phyloP scores from a whole-genome alignment of 2,329 filamentous ascomycete genomes.

The Ilyonectria sp. region DNA sequence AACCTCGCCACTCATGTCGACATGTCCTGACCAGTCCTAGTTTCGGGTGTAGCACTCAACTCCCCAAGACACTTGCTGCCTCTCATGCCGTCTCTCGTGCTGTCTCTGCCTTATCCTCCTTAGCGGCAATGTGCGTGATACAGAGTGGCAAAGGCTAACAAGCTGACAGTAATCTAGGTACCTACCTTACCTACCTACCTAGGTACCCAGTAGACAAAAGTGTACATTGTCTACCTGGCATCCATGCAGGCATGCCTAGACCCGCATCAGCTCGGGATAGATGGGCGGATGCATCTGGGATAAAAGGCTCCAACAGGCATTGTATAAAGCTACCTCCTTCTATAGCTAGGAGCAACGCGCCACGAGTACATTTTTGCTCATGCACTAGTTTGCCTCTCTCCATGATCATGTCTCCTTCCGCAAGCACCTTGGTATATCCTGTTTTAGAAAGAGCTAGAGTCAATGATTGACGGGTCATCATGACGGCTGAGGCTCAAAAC shows the following conservation, averaged over 20 bases:
- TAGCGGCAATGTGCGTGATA: not conserved
- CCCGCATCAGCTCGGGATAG: constrained; percentile 1
- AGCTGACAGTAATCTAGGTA: not conserved
- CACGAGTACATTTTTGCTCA: constrained; percentile 14
- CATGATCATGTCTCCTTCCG: not conserved
- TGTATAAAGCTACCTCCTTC: not conserved
- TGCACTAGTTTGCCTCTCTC: not conserved
- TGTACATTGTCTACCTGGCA: not conserved
- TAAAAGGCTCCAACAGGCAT: not conserved
- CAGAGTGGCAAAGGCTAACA: not conserved
- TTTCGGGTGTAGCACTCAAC: not conserved
- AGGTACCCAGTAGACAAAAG: not conserved
- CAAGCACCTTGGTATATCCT: not conserved
- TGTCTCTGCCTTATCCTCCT: not conserved
- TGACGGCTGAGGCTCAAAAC: not conserved
- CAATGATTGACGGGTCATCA: constrained; percentile 9
- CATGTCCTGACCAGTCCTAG: not conserved
- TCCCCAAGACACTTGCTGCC: not conserved
- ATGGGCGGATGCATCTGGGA: not conserved
- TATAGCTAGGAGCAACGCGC: not conserved
- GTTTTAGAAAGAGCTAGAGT: not conserved
- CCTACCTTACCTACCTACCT: too few relatives aligned
- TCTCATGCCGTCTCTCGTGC: not conserved
- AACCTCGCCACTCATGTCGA: not conserved
- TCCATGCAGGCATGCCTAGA: constrained; percentile 9